Base-by-base conservation (phyloP, 1,284 basidiomycete genomes). In the Apiotrichum gracile region DNA sequence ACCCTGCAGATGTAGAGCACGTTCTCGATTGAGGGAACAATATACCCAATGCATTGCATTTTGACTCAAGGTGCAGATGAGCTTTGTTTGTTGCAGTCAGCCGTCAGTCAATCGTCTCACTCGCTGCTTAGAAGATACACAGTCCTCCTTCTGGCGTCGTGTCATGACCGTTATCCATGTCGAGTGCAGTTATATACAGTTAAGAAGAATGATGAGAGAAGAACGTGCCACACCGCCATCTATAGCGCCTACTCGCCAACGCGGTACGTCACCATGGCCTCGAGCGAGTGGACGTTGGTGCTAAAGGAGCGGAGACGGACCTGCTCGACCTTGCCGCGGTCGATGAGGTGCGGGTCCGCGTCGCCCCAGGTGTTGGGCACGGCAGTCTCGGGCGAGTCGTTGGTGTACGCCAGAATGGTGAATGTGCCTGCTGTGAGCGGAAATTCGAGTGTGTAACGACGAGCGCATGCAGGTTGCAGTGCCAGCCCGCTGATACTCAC, bases 381-480 rank as follows among this genome's bases (percentile, higher is more conserved):
- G 19, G 92, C 91, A 1, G 93, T 84, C 63, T 93, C 86, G 12
- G 87, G 87, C 6, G 69, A 64, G 53, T 77, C 73, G 22, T 84
- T 85, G 1, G 91, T 96, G 75, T 97, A 97, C 5, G 90, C 91
- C 41, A 97, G 81, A 61, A 97, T 93, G 63, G 94, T 96, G 82
- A 98, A 82, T 0, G 80, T 78, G 66, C 78, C 79, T 81, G 52
- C 13, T 4, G 50, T 43, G 13, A 52, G 46, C 24, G 6, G n/a
- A 22, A 26, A 40, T 8, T 10, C 37, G 3, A n/a, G 34, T 35
- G n/a, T 5, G 16, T 14, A 16, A 17, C n/a, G 7, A 7, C 34
- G 8, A 13, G 16, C 8, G 14, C 7, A 7, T 31, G 34, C 34
- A 17, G 8, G n/a, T 35, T 35, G n/a, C 24, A 47, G 24, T 22